Evolutionary conservation across 2,329 filamentous ascomycete genomes (phyloP), one percentile per base, ranked within the genome.

Genomic region (Aspergillus ruber): DNA sequence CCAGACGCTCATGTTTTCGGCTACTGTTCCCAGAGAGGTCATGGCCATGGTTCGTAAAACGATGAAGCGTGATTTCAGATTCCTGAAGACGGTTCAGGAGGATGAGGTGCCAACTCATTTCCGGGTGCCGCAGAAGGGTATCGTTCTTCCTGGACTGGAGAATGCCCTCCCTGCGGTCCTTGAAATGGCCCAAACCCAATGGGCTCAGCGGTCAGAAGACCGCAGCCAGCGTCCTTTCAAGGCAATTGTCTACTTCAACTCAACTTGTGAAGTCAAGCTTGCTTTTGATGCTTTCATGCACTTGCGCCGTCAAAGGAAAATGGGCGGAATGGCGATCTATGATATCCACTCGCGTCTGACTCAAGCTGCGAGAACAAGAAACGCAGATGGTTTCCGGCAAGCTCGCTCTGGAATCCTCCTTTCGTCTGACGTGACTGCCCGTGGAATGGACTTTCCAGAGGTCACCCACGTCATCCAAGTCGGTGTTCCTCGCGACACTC

Each of bases 1-100:
- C 43, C 93, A 98, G 68, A 96, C 90, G 6, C 82, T 98, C 60
- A 84, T 98, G 69, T 96, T 95, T 68, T 97, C 91, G 12, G 93
- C 93, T 40, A 98, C 93, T 9, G 86, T 98, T 27, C 89, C 91
- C 41, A 78, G 79, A 50, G 82, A 90, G 53, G 91, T 98, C 40
- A 83, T 95, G 56, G 72, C 79, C 39, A 79, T 97, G 43, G 91
- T 94, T 36, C 81, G 84, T 50, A 71, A 74, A 56, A 89, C 88
- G 56, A 84, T 97, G 65, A 88, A 90, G 64, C 80, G 81, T 1
- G 75, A 88, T 56, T 97, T 95, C 68, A 82, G 94, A 64, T 95
- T 93, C 60, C 82, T 96, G 50, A 87, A 91, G 67, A 95, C 89
- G n/a, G 86, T 98, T 51, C 74, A 78, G 48, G 81, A 85, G 48